A percentile compares a stretch with the other conserved stretches of the same genome.
phyloP scores from a whole-genome alignment of 2,329 filamentous ascomycete genomes.

The Sporothrix schenckii region DNA sequence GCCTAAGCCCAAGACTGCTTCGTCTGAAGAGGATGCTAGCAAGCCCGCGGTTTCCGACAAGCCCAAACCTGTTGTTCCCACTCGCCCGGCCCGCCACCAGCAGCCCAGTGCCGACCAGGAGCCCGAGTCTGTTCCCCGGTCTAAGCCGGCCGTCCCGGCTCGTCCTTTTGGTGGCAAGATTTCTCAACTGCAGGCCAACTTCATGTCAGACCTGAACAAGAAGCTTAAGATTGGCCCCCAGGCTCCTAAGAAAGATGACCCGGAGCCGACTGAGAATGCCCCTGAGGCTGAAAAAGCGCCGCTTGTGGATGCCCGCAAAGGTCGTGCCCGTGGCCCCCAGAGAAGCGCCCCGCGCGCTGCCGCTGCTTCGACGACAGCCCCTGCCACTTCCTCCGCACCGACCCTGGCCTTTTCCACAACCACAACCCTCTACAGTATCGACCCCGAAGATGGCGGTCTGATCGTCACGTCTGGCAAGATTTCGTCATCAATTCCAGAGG shows the following conservation, averaged over 20 bases:
- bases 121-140: conserved; percentile 54
- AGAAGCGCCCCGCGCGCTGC: conserved; percentile 47
- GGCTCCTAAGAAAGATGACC: conserved; percentile 69
- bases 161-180: conserved; percentile 84
- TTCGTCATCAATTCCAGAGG: not conserved
- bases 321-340: conserved; percentile 84
- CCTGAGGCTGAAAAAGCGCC: conserved; percentile 72
- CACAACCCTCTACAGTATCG: conserved; percentile 57
- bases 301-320: conserved; percentile 86
- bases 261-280: conserved; percentile 55
- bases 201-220: conserved; percentile 91
- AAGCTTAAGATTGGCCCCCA: conserved; percentile 85
- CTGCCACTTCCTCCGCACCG: not conserved
- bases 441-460: conserved; percentile 53
- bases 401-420: conserved; percentile 53
- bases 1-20: conserved; percentile 54
- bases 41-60: conserved; percentile 28
- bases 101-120: conserved; percentile 49
- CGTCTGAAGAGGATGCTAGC: conserved; percentile 43
- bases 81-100: conserved; percentile 49
- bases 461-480: conserved; percentile 39
- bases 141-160: conserved; percentile 82
- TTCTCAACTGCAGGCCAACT: conserved; percentile 84
- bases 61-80: conserved; percentile 14
- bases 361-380: conserved; percentile 44